phyloP scores from a whole-genome alignment of 2,329 filamentous ascomycete species.

The Nannizziopsis arthrosporioides region DNA sequence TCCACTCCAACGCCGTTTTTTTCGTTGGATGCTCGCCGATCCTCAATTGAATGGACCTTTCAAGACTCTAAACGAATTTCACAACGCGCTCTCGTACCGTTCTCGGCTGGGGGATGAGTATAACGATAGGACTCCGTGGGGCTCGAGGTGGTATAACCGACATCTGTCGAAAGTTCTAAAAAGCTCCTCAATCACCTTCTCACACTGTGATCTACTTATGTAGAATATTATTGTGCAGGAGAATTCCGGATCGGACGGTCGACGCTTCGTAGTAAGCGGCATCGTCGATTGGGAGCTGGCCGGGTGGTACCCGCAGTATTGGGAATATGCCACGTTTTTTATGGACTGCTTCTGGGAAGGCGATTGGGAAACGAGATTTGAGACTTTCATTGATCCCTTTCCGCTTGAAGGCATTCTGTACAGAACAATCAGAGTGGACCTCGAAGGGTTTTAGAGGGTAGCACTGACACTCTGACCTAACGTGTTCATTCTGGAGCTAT shows the following conservation, averaged over 20 bases:
- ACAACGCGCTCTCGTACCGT: conserved; percentile 20
- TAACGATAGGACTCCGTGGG: conserved; percentile 16
- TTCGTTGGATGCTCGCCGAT: conserved; percentile 20
- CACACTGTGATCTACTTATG: conserved; percentile 23
- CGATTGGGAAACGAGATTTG: conserved; percentile 20
- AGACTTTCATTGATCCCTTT: conserved; percentile 19
- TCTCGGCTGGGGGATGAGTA: conserved; percentile 12
- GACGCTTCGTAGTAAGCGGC: conserved; percentile 9
- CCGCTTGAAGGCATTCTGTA: conserved; percentile 19
- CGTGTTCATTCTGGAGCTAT: too few relatives aligned
- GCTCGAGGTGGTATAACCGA: conserved; percentile 20
- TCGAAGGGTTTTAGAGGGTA: too few relatives aligned
- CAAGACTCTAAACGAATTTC: conserved; percentile 20
- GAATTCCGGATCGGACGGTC: neutral
- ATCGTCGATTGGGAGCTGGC: conserved; percentile 33
- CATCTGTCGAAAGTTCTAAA: conserved; percentile 18
- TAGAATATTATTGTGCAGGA: conserved; percentile 23
- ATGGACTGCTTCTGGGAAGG: conserved; percentile 18
- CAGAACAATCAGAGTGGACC: too few relatives aligned
- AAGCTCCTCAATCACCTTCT: conserved; percentile 20
- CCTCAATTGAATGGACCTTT: conserved; percentile 21
- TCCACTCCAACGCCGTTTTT: conserved; percentile 20
- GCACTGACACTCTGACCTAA: too few relatives aligned
- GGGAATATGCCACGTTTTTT: conserved; percentile 13
- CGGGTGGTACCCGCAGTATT: conserved; percentile 27